Evolutionary conservation across 2,329 filamentous ascomycete species (phyloP).

Genomic region (Xylariales sp.): DNA sequence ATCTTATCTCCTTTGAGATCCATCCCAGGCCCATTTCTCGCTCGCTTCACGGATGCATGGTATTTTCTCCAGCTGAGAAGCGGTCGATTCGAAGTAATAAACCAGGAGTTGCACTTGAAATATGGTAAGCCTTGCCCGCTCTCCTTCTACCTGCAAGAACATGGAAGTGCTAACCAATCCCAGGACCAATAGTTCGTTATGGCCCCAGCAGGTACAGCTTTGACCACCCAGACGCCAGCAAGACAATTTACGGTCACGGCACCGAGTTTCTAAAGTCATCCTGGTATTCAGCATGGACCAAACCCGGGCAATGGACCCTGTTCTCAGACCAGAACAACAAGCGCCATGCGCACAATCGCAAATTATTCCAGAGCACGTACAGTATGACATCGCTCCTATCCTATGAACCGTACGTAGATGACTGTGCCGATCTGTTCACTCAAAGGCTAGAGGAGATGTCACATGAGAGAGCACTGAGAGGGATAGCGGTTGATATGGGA

Average conservation of each 20-base stretch:
- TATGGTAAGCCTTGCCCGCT: slow-evolving; percentile 18
- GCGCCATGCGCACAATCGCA: slow-evolving; percentile 22
- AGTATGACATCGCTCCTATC: slow-evolving; percentile 28
- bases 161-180: no score
- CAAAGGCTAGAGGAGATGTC: slow-evolving; percentile 24
- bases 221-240: slow-evolving; percentile 33
- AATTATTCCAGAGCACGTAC: slow-evolving; percentile 25
- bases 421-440: slow-evolving; percentile 24
- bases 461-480: not conserved
- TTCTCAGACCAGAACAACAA: slow-evolving; percentile 26
- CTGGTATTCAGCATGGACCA: slow-evolving; percentile 26
- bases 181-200: slow-evolving; percentile 38
- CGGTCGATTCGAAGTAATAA: slow-evolving; percentile 24
- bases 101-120: slow-evolving; percentile 24
- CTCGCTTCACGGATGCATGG: slow-evolving; percentile 35
- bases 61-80: slow-evolving; percentile 23
- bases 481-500: slow-evolving; percentile 19
- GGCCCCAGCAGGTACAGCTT: slow-evolving; percentile 44
- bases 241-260: slow-evolving; percentile 36
- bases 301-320: slow-evolving; percentile 17
- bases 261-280: slow-evolving; percentile 27
- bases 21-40: slow-evolving; percentile 34
- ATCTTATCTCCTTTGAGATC: slow-evolving; percentile 5
- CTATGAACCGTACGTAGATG: slow-evolving; percentile 30
- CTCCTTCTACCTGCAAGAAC: not conserved